Base-by-base conservation (phyloP, 1,139 yeast species). In the Hemisphaericaspora subhashii region DNA sequence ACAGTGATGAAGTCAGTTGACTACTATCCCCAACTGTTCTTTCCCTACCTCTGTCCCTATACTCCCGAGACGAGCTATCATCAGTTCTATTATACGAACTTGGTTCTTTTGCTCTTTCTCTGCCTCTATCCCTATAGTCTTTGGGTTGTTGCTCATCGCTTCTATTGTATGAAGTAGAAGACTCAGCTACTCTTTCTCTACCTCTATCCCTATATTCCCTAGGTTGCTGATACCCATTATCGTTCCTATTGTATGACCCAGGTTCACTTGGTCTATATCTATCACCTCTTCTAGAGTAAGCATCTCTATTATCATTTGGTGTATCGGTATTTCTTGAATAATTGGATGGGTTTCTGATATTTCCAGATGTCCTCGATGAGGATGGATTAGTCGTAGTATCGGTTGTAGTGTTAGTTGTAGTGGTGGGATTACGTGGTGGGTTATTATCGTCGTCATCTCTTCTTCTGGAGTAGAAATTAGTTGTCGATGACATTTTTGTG, bases 161-260 rank as follows among this genome's bases (percentile, higher is more conserved):
- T 44, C 45, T 23, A 39, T 46, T 22, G 41, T 23, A 21, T 38
- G 35, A n/a, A n/a, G n/a, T n/a, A n/a, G n/a, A n/a, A n/a, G 17
- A 18, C 36, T 26, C 29, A 20, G 5, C 28, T 21, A 17, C 30
- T 28, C 48, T 38, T 21, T 40, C 48, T 37, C 53, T 37, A 17
- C 48, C 46, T 34, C 47, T 39, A 29, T 45, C 48, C 31, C 44
- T 46, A 38, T 46, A 42, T 3, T 42, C 46, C 22, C 34, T 37
- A 9, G 31, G 13, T 17, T 27, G n/a, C n/a, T n/a, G 27, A 20
- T 20, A 13, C 10, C 14, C 18, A 5, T 8, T 35, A 17, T 20
- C 23, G n/a, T 36, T 27, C 34, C 36, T 35, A 13, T 28, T 21
- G n/a, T 17, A 16, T 6, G 33, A 31, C 2, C 13, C 33, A 21